Evolutionary conservation across 2,329 filamentous ascomycete genomes (phyloP).

Genomic region (Hawksworthiomyces lignivorus): DNA sequence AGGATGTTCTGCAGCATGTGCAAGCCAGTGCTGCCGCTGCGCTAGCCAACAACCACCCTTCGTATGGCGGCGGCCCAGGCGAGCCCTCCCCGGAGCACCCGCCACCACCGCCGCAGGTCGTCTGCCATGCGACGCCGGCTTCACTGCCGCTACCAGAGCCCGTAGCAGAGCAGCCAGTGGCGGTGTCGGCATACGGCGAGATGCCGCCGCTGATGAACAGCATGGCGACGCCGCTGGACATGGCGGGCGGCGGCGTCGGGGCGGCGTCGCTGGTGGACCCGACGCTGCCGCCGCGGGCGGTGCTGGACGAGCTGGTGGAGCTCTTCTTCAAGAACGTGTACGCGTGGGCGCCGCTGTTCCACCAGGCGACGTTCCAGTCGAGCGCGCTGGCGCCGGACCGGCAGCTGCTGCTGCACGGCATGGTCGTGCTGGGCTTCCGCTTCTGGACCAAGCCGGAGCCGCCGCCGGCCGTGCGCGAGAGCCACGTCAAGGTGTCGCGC

Average conservation of each 20-base stretch:
- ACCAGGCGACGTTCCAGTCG: slow-evolving; percentile 5
- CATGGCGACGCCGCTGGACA: neutral
- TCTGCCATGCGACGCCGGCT: too few species aligned
- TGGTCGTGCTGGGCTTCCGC: slow-evolving; percentile 9
- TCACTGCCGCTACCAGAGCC: too few species aligned
- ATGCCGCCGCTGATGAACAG: too few species aligned
- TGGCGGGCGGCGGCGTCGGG: neutral
- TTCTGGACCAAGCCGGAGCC: slow-evolving; percentile 8
- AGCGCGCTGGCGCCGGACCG: neutral
- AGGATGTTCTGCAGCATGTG: slow-evolving; percentile 7
- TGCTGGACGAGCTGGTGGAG: slow-evolving; percentile 9
- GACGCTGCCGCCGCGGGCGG: slow-evolving; percentile 4
- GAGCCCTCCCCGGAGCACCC: too few species aligned
- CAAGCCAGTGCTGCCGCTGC: neutral
- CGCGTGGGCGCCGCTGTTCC: slow-evolving; percentile 12
- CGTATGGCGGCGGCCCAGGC: neutral
- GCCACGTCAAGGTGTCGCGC: slow-evolving; percentile 4
- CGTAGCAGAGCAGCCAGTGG: too few species aligned
- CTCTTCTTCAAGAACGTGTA: slow-evolving; percentile 10
- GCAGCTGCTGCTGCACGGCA: slow-evolving; percentile 9
- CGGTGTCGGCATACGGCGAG: too few species aligned
- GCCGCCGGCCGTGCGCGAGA: neutral
- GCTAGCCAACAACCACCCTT: neutral
- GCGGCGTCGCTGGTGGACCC: neutral
- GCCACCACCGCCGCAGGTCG: too few species aligned